Conservation (phyloP, 176 grass and related monocot species). For the Poa pratensis region DNA sequence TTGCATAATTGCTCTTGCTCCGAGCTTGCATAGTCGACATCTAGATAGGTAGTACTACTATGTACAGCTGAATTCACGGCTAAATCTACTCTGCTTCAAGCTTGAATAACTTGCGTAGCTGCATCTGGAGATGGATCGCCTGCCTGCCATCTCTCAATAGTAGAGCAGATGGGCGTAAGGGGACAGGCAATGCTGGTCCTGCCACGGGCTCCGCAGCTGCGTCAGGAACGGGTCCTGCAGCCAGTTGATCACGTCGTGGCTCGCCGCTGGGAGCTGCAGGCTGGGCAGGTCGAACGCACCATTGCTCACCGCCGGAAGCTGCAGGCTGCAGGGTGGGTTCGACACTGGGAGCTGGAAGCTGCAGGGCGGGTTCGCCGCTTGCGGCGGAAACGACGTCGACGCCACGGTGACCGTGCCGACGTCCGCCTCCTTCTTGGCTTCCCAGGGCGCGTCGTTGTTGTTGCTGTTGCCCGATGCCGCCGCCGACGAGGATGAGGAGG, state of each 20-base stretch:
- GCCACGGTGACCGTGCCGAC: conserved; percentile 34
- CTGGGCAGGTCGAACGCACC: not conserved
- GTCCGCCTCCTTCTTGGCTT: conserved; percentile 45
- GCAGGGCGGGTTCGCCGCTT: not conserved
- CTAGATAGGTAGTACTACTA: too few relatives aligned
- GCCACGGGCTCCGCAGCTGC: conserved; percentile 75
- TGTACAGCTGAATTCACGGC: too few relatives aligned
- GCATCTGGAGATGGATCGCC: too few relatives aligned
- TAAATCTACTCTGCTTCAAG: too few relatives aligned
- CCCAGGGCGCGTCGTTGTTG: conserved; percentile 6
- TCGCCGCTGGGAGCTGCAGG: conserved; percentile 11
- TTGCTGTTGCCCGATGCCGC: not conserved
- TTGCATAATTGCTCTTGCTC: too few relatives aligned
- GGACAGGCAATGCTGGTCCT: conserved; percentile 40
- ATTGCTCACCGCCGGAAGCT: too few relatives aligned
- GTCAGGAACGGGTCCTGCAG: conserved; percentile 61
- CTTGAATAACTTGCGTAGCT: too few relatives aligned
- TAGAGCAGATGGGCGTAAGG: conserved; percentile 38
- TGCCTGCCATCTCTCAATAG: not conserved
- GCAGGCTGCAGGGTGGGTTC: too few relatives aligned
- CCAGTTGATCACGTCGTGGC: conserved; percentile 52
- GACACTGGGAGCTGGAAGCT: not conserved
- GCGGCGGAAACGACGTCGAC: conserved; percentile 6
- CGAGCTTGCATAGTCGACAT: too few relatives aligned
- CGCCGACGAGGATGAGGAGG: not conserved